Evolutionary conservation across 1,284 basidiomycete species (phyloP), one percentile per base, ranked within the genome.

Genomic region (Fomitiporia mediterranea): DNA sequence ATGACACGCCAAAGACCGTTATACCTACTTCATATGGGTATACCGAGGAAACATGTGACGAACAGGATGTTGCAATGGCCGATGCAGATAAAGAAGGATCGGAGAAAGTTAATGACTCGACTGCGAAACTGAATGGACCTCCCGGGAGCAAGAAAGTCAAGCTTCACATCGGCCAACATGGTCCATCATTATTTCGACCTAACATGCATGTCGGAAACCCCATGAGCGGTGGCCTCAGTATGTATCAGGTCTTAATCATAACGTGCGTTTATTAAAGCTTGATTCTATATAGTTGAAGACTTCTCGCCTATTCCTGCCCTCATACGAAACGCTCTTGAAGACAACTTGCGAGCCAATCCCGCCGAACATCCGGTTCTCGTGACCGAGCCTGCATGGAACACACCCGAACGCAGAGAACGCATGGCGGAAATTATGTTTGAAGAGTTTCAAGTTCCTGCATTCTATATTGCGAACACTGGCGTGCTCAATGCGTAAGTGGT

Each of bases 401-500:
- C 93, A 0, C 77, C 85, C 28, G 84, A 86, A 19, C 93, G 95
- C 66, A 78, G 96, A 48, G 94, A 98, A 72, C 80, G 86, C 50
- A 89, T 98, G 84, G 90, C 93, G 11, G 93, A 99, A 72, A 87
- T 99, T 56, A 93, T 96, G 74, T 99, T 99, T 67, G 97, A 99
- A 72, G 89, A 95, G 60, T 94, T 98, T 65, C 77, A 91, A 51
- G 90, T 89, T 6, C 97, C 97, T 2, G 97, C 96, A 0, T 94
- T 97, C 73, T 99, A 99, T 69, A 90, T 98, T 51, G 94, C 96
- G 32, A 98, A 98, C 68, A 89, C 91, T 23, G 89, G 91, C n/a
- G 96, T 99, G 13, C 74, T 99, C 52, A 96, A 92, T 69, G 90
- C 94, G 88, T 95, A 71, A 66, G 89, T 77, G 4, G 38, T 57